These are phyloP conservation scores for Lepidopterella palustris DNA, from an alignment of 495 filamentous ascomycete species.

Conservation along the genomic window DNA sequence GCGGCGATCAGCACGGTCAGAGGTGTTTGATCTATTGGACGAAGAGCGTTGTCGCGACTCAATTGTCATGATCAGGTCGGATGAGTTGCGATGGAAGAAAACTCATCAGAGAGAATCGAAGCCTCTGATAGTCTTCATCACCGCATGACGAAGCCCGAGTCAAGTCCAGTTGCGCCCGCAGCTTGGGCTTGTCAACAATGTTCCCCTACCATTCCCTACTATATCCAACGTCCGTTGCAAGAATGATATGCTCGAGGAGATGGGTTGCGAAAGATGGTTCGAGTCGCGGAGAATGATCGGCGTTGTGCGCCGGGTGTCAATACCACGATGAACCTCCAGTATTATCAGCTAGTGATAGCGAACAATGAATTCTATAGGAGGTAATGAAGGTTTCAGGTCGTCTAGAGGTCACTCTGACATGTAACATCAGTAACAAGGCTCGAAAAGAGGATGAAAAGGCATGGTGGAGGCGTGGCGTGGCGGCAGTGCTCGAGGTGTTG, in stretches of 20 bases:
- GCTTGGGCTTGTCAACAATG: background rate
- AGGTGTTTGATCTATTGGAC: constrained; percentile 30
- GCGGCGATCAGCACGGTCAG: constrained; percentile 23
- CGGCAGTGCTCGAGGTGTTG: background rate
- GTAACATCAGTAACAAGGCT: background rate
- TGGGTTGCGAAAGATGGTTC: background rate
- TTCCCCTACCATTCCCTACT: background rate
- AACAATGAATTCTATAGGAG: too few species aligned
- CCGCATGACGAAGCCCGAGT: constrained; percentile 20
- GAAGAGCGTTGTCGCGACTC: constrained; percentile 29
- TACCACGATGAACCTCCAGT: too few species aligned
- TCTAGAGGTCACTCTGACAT: background rate
- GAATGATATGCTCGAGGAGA: background rate
- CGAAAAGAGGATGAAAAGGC: background rate
- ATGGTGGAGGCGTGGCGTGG: background rate
- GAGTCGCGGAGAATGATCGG: too few species aligned
- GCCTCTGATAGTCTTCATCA: constrained; percentile 10
- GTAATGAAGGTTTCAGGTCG: too few species aligned
- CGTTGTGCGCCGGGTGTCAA: too few species aligned
- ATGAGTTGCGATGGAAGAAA: background rate
- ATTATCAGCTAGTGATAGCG: too few species aligned
- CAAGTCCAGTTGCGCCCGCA: background rate
- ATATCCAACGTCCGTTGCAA: background rate
- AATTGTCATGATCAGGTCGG: constrained; percentile 22
- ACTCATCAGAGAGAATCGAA: constrained; percentile 15